Evolutionary conservation across 768 basidiomycete species (phyloP), one percentile per base, ranked within the genome.

Genomic region (Boletus huronensis): DNA sequence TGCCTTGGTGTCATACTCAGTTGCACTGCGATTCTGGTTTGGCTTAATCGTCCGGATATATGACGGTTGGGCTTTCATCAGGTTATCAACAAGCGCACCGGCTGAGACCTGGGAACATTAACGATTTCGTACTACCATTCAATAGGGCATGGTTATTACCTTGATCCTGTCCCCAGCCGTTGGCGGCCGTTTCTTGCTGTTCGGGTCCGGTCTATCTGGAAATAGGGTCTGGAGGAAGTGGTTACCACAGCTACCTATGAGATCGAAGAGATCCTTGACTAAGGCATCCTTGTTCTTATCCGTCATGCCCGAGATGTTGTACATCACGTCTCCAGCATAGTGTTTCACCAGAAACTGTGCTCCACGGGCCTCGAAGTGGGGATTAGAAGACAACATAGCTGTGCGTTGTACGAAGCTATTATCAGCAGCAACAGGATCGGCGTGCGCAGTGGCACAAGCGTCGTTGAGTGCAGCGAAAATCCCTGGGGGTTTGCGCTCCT

Each of bases 21-120:
- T 81, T 11, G 86, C 70, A 59, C 93, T 95, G 43, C 95, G 87
- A 68, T 99, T 96, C 76, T 97, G 90, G 69, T 99, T 99, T 13
- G 97, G 93, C 73, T 99, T 99, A 76, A 99, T 98, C 5, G 97
- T 99, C 52, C 97, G 91, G 59, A 99, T 99, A 72, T 99, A 99
- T 23, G 93, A 93, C 1, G 97, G 97, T 67, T 91, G 95, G 28
- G 93, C 91, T 64, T 87, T 89, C 96, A 98, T 98, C 58, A 99
- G 78, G 68, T 98, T 99, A 9, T 96, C 93, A 10, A 99, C 97
- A 25, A 99, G 82, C 6, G 94, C 95, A 50, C 90, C 86, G 28
- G 97, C 97, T n/a, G 96, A 98, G 58, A 79, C 74, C 90, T 93
- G 50, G 35, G 19, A 35, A 58, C 17, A 21, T 39, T 31, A 46